Evolutionary conservation across 768 basidiomycete genomes (phyloP).

Genomic region (Termitomyces sp.): DNA sequence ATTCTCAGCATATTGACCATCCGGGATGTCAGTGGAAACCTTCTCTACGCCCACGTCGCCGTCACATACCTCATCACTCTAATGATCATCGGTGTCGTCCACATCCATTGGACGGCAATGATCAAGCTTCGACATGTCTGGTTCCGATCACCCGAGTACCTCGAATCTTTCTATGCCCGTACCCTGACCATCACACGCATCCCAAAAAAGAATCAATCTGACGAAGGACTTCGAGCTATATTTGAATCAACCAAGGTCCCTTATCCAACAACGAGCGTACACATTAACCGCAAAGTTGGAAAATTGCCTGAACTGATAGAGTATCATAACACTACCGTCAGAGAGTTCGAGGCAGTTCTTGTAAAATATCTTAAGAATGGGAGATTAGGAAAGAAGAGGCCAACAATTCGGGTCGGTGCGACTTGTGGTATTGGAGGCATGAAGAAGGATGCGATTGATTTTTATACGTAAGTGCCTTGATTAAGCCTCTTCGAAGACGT

Average conservation of each 20-base stretch:
- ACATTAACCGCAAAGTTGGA: conserved; percentile 86
- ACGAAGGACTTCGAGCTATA: conserved; percentile 77
- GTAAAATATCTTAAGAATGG: conserved; percentile 90
- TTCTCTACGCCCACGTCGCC: conserved; percentile 83
- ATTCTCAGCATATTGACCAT: conserved; percentile 82
- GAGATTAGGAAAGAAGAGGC: conserved; percentile 75
- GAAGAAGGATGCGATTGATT: conserved; percentile 91
- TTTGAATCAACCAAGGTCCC: conserved; percentile 77
- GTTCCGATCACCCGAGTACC: conserved; percentile 90
- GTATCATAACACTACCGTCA: conserved; percentile 91
- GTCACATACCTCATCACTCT: conserved; percentile 79
- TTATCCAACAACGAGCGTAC: conserved; percentile 89
- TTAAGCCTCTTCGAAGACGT: neutral
- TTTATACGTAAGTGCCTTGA: conserved; percentile 68
- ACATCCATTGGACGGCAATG: conserved; percentile 76
- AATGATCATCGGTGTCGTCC: conserved; percentile 69
- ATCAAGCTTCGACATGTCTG: conserved; percentile 76
- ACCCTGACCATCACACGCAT: conserved; percentile 84
- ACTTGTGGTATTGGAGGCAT: conserved; percentile 80
- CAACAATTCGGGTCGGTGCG: conserved; percentile 77
- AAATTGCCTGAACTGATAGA: conserved; percentile 88
- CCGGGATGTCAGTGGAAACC: conserved; percentile 69
- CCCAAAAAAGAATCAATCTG: conserved; percentile 76
- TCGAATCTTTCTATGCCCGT: conserved; percentile 88
- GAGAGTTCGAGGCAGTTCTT: conserved; percentile 84